These are phyloP conservation scores for Vigna reflexopilosa DNA, from an alignment of 306 rosid species.

Conservation along the genomic window DNA sequence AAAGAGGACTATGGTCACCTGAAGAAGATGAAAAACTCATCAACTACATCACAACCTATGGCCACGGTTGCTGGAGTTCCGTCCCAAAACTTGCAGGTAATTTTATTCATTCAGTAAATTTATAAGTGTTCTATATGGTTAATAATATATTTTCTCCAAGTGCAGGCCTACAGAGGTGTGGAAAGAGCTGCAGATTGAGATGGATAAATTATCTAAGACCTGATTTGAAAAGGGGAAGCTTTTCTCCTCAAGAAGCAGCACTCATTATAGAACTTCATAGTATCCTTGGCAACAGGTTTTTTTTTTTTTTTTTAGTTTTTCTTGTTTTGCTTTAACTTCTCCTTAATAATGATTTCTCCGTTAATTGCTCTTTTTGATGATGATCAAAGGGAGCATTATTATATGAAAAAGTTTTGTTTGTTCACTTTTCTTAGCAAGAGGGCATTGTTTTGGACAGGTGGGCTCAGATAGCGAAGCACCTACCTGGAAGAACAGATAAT, in stretches of 20 bases:
- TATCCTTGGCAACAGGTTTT: constrained; percentile 87
- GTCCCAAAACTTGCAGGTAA: constrained; percentile 93
- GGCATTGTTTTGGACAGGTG: constrained; percentile 58
- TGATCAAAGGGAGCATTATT: constrained; percentile 13
- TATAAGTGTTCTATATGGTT: background rate
- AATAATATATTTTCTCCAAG: background rate
- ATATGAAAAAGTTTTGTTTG: constrained; percentile 23
- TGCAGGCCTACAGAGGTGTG: constrained; percentile 85
- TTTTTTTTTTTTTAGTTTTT: background rate
- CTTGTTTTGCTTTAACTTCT: background rate
- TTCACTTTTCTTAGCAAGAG: constrained; percentile 17
- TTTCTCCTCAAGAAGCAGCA: constrained; percentile 92
- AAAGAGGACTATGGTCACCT: constrained; percentile 98
- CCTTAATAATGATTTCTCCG: background rate
- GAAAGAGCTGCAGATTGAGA: constrained; percentile 94
- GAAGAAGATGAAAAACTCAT: constrained; percentile 98
- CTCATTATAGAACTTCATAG: constrained; percentile 91
- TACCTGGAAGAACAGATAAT: constrained; percentile 99
- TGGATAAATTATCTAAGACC: constrained; percentile 98
- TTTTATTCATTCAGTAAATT: background rate
- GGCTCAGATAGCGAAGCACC: constrained; percentile 97
- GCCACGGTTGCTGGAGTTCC: constrained; percentile 99
- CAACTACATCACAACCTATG: constrained; percentile 83
- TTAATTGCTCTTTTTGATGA: constrained; percentile 5
- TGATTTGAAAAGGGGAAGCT: constrained; percentile 94